Evolutionary conservation across 768 basidiomycete genomes (phyloP), one percentile per base, ranked within the genome.

Genomic region (Naganishia vaughanmartiniae): DNA sequence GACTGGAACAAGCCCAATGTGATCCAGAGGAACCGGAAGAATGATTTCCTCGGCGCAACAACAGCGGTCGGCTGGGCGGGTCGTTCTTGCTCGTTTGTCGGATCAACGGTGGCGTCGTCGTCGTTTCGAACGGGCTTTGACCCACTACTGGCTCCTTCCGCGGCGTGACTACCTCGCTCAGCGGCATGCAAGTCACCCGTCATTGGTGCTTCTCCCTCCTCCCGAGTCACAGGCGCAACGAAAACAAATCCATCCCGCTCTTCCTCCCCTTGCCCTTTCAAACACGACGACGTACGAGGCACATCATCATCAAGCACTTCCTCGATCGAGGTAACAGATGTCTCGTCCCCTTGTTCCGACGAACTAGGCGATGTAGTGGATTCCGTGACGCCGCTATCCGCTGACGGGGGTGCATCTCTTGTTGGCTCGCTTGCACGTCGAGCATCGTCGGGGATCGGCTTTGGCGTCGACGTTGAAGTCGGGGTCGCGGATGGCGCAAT

Each of bases 21-120:
- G 60, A 63, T 46, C 60, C 60, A 63, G 24, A 63, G 21, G 60
- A 63, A 63, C 28, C 60, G 60, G 24, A 63, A n/a, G 60, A 63
- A 31, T 26, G 54, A 55, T 55, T 55, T 55, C 54, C 24, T 51
- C 21, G 48, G 48, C 45, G 21, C 45, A 4, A 12, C 14, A 1
- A 51, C 48, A n/a, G 12, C 14, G 30, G 30, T 26, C 7, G 54
- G 11, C 33, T 12, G 1, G 54, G 26, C 54, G 26, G 30, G 6
- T 28, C 28, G 30, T 21, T 51, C 48, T n/a, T 12, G 48, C 14
- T 51, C 48, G 3, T 4, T 51, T 24, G 48, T 26, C 48, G 48
- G 9, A 34, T 55, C 19, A n/a, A n/a, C n/a, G n/a, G n/a, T n/a
- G n/a, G n/a, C n/a, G n/a, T n/a, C n/a, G 30, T 28, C 19, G 54